Conservation (phyloP, 1,284 basidiomycete species). For the Cronartium ribicola region DNA sequence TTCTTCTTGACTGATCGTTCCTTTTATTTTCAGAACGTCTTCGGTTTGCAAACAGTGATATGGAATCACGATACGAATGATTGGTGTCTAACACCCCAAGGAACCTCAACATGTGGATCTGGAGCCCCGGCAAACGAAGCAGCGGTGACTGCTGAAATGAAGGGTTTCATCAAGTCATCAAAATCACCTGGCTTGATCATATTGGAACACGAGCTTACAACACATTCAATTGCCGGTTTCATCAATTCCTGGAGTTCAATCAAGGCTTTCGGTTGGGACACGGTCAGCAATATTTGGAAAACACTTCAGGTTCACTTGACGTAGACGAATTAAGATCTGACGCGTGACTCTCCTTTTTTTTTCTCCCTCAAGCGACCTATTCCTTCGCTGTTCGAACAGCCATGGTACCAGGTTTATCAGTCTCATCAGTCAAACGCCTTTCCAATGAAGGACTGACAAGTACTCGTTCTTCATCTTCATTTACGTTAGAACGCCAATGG, state of each 20-base stretch:
- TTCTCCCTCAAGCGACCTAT: constrained; percentile 21
- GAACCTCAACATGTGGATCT: constrained; percentile 29
- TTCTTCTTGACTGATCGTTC: neutral
- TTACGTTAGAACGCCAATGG: constrained; percentile 28
- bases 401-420: constrained; percentile 35
- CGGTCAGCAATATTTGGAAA: constrained; percentile 53
- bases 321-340: neutral
- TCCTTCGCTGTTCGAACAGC: constrained; percentile 19
- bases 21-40: constrained; percentile 47
- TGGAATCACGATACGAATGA: constrained; percentile 63
- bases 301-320: neutral
- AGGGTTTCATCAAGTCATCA: constrained; percentile 8
- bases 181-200: constrained; percentile 71
- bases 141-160: constrained; percentile 18
- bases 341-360: neutral
- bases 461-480: neutral
- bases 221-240: constrained; percentile 64
- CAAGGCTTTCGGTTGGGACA: constrained; percentile 64
- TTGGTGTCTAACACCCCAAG: constrained; percentile 38
- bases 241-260: constrained; percentile 65
- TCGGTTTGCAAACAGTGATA: constrained; percentile 63
- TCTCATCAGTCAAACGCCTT: neutral
- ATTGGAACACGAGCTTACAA: constrained; percentile 77
- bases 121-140: constrained; percentile 33
- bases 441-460: neutral